Base-by-base conservation (phyloP, 257 asterid genomes). In the Linderniella brevidens region DNA sequence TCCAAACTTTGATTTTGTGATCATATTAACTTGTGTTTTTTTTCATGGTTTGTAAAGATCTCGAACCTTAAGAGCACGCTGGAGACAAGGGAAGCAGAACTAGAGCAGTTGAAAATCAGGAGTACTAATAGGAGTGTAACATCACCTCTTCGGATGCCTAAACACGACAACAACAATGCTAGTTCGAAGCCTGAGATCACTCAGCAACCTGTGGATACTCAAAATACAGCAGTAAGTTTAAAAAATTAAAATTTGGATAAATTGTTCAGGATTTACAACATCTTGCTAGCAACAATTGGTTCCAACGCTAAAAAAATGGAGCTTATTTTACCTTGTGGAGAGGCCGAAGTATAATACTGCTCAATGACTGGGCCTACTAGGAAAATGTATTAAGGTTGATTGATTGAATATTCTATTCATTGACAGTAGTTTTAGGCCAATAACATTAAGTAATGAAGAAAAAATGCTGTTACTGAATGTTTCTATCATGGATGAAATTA, bases 61-160 rank as follows among this genome's bases (percentile, higher is more conserved):
- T 79, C 94, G 38, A 82, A 71, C 75, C 82, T 86, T 55, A 86
- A 86, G 76, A 58, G 65, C 14, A 55, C 62, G 25, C 38, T 86
- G 66, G 96, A 82, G 79, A 77, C 74, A 65, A 86, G 79, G 68
- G 94, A 86, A 63, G 76, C 77, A 9, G 96, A 86, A 58, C 45
- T 86, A 52, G 93, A 79, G 60, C 94, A 68, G 60, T 36, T 77
- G 65, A 79, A 66, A 71, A 60, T 59, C 52, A 76, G 86, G n/a
- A 62, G 65, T 29, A 68, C 16, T 69, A 51, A 25, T 52, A 70
- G 92, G 57, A 74, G 76, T 0, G 68, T 65, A 19, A 61, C 58
- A 53, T 86, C 96, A 46, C 96, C 96, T 63, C 73, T 72, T 48
- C 92, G 92, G 35, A 45, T 68, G 5, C 67, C 78, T n/a, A 25